phyloP scores from a whole-genome alignment of 1,284 basidiomycete species.

The Sanghuangporus baumii region DNA sequence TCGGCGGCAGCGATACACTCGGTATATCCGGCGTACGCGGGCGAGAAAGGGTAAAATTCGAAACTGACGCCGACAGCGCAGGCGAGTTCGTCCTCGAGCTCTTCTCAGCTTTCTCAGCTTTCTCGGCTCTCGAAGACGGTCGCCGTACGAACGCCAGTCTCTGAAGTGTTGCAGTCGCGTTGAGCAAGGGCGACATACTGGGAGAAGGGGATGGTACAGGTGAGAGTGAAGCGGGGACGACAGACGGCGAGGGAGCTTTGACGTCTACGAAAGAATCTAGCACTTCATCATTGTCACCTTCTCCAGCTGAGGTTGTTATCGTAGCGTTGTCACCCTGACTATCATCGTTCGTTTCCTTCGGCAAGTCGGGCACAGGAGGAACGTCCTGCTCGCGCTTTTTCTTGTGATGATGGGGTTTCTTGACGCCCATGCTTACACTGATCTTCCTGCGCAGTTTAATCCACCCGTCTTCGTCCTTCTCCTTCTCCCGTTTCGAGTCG shows the following conservation, averaged over 20 bases:
- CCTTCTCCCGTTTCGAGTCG: constrained; percentile 23
- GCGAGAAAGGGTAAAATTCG: not conserved
- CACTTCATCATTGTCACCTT: not conserved
- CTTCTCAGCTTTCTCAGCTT: not conserved
- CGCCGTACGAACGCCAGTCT: constrained; percentile 5
- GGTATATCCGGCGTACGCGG: constrained; percentile 18
- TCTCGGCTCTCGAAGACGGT: constrained; percentile 21
- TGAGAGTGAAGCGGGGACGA: not conserved
- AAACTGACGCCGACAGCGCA: not conserved
- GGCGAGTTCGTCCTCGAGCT: constrained; percentile 15
- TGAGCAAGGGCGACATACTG: not conserved
- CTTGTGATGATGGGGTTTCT: constrained; percentile 24
- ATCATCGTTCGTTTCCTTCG: not conserved
- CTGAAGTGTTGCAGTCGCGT: constrained; percentile 4
- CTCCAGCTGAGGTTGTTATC: not conserved
- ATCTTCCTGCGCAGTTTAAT: constrained; percentile 54
- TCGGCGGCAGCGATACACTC: constrained; percentile 14
- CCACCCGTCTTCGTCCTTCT: constrained; percentile 42
- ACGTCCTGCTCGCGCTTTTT: constrained; percentile 18
- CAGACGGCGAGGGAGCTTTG: constrained; percentile 1
- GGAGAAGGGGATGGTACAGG: not conserved
- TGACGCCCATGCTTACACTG: constrained; percentile 39
- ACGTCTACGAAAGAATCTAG: constrained; percentile 9
- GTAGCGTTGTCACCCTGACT: not conserved
- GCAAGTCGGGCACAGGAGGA: not conserved